Evolutionary conservation across 2,329 filamentous ascomycete genomes (phyloP), one percentile per base, ranked within the genome.

Genomic region (Hortaea werneckii): DNA sequence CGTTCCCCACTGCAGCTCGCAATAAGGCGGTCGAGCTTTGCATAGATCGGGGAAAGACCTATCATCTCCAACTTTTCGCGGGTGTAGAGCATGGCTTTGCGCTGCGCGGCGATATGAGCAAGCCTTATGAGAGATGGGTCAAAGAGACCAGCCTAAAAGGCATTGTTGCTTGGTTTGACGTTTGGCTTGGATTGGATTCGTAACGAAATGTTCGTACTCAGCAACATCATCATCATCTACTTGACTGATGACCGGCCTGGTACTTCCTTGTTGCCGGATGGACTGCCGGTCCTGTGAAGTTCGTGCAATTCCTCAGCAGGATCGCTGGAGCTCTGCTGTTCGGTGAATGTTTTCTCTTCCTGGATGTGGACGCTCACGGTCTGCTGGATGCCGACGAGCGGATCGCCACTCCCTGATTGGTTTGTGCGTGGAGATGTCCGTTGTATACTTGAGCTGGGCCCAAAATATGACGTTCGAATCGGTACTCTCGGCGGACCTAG

Each of bases 1-100:
- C 67, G 0, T 75, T 75, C 43, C 50, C 60, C 13, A 51, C 61
- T 1, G 59, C 64, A 26, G 56, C 61, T 0, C 58, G 71, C n/a
- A 60, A 64, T 10, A 61, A 58, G 37, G 71, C 70, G 2, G 37
- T 72, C 1, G 69, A 73, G 20, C 66, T 73, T 29, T 54, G 75
- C 41, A 62, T 65, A 38, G 58, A 58, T 26, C 57, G 59, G 28
- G 58, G 64, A 37, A 70, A 68, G 51, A 47, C 41, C 5, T 66
- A 58, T 48, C 51, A 61, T 13, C 42, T 63, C 13, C 63, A 66
- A 38, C 26, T 65, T 5, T 65, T 65, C 44, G 50, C 50, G 27
- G 59, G 59, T 1, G 61, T 66, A 6, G 54, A 56, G 35, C 64
- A 66, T 52, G 64, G 63, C 0, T 66, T 66, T 49, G 61, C 60